Evolutionary conservation across 164 flowering plant genomes (phyloP).

Genomic region (Tinospora cordifolia): DNA sequence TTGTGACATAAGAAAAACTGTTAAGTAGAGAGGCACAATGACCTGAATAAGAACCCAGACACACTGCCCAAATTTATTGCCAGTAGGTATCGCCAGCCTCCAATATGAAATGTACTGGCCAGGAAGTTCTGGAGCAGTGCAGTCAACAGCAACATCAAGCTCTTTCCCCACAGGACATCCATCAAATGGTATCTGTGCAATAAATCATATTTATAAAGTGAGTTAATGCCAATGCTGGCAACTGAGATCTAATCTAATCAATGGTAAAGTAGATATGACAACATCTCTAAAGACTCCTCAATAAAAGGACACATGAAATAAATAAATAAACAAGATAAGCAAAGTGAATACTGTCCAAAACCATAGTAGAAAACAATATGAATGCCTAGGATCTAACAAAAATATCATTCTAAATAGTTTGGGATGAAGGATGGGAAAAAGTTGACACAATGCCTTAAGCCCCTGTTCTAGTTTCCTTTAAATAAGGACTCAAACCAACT

Average conservation of each 20-base stretch:
- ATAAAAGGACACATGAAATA: no score
- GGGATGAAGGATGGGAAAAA: not conserved
- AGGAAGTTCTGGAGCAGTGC: conserved; percentile 60
- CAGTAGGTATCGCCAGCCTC: conserved; percentile 70
- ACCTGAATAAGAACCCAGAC: conserved; percentile 93
- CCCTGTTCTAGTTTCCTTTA: not conserved
- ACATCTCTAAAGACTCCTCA: no score
- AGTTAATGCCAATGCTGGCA: not conserved
- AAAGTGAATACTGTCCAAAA: not conserved
- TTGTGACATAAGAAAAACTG: not conserved
- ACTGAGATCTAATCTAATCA: not conserved
- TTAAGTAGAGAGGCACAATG: not conserved
- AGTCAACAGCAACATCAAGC: conserved; percentile 69
- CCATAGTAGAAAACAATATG: not conserved
- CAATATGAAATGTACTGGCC: conserved; percentile 86
- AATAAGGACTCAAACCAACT: not conserved
- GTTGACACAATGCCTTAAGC: not conserved
- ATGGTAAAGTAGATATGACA: not conserved
- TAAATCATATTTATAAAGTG: not conserved
- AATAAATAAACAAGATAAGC: not conserved
- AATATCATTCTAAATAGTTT: not conserved
- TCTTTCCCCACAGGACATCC: conserved; percentile 45
- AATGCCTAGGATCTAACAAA: not conserved
- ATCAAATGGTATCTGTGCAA: conserved; percentile 41
- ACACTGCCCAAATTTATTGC: conserved; percentile 72